Evolutionary conservation across 139 green algal genomes (phyloP).

Genomic region (Picochlorum sp.): DNA sequence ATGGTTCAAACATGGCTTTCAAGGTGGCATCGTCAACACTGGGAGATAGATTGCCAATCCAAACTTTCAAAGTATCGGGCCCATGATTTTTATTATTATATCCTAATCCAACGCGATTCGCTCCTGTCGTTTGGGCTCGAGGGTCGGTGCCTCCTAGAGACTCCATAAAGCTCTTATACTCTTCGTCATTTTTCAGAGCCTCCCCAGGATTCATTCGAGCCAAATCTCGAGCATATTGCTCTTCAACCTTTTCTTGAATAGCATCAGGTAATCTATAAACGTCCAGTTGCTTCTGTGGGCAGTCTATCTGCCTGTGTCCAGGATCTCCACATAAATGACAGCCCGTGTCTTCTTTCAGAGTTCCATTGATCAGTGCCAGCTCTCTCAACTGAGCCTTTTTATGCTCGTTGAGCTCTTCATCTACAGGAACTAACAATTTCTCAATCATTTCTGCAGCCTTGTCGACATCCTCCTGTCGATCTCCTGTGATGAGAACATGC

Average conservation of each 20-base stretch:
- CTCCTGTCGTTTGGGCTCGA: constrained; percentile 8
- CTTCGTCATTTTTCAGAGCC: constrained; percentile 60
- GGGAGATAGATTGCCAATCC: constrained; percentile 71
- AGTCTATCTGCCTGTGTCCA: constrained; percentile 50
- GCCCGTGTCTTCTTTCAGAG: constrained; percentile 40
- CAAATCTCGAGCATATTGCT: constrained; percentile 62
- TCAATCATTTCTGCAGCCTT: constrained; percentile 67
- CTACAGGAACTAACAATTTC: constrained; percentile 71
- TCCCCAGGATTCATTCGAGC: constrained; percentile 47
- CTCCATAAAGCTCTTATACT: constrained; percentile 90
- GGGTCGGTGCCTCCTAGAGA: constrained; percentile 68
- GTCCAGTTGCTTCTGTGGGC: constrained; percentile 37
- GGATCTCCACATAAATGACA: constrained; percentile 52
- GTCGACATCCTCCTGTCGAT: constrained; percentile 72
- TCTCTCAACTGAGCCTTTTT: constrained; percentile 90
- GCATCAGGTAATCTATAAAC: constrained; percentile 71
- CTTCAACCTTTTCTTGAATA: constrained; percentile 55
- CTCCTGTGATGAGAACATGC: constrained; percentile 93
- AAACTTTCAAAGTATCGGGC: constrained; percentile 66
- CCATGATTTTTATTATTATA: constrained; percentile 15
- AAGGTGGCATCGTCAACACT: constrained; percentile 47
- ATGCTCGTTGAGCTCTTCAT: constrained; percentile 87
- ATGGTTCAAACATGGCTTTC: constrained; percentile 61
- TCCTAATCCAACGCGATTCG: neutral
- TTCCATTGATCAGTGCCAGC: constrained; percentile 90